Conservation (phyloP, 805 yeast genomes). For the Geotrichum ghanense region DNA sequence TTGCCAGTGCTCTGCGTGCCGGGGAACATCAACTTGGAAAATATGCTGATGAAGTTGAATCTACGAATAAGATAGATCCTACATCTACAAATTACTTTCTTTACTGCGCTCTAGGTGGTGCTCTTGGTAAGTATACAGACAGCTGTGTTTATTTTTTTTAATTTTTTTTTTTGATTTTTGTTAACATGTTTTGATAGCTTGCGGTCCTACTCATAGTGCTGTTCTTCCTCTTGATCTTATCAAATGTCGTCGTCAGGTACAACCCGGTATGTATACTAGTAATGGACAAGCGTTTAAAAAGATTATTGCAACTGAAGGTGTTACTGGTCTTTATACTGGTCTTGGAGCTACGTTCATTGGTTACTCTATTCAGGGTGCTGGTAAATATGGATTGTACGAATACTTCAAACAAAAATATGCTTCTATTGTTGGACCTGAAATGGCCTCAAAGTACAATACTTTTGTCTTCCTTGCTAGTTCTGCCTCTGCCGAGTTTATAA, state of each 20-base stretch:
- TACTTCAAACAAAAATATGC: slow-evolving; percentile 73
- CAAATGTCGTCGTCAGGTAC: slow-evolving; percentile 87
- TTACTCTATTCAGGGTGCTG: slow-evolving; percentile 93
- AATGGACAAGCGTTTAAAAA: slow-evolving; percentile 73
- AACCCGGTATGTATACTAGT: slow-evolving; percentile 57
- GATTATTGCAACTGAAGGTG: slow-evolving; percentile 65
- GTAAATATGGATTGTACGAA: slow-evolving; percentile 94
- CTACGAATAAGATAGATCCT: neutral
- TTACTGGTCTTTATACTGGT: slow-evolving; percentile 72
- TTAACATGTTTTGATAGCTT: slow-evolving; percentile 55
- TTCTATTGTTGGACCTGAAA: slow-evolving; percentile 50
- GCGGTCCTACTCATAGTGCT: slow-evolving; percentile 93
- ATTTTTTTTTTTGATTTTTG: neutral
- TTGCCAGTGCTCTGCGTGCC: too few species aligned
- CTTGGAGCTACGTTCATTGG: slow-evolving; percentile 88
- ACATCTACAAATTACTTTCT: neutral
- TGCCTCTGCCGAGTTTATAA: slow-evolving; percentile 89
- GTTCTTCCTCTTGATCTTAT: slow-evolving; percentile 91
- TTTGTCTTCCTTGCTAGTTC: slow-evolving; percentile 71
- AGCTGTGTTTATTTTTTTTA: slow-evolving; percentile 3
- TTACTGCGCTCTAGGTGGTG: neutral
- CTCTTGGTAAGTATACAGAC: neutral
- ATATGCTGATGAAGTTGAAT: neutral
- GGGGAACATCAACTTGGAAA: too few species aligned
- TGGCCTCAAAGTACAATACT: slow-evolving; percentile 55